Evolutionary conservation across 176 grass and related monocot species (phyloP).

Genomic region (Phoenix roebelenii): DNA sequence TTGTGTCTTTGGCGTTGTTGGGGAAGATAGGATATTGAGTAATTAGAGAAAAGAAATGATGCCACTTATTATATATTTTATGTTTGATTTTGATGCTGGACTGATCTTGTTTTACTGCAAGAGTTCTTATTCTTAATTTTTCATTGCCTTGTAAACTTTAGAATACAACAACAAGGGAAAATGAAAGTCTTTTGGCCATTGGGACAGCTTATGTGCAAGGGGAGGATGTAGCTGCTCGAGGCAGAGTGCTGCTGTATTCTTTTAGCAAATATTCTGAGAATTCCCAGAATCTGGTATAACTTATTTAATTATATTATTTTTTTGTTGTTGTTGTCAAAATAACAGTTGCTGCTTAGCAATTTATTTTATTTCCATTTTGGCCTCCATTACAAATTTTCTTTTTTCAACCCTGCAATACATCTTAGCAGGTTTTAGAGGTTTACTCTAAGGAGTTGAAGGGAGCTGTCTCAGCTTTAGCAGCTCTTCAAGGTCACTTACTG

Average conservation of each 20-base stretch:
- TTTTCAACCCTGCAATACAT: no score
- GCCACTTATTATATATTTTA: no score
- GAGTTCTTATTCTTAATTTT: constrained; percentile 10
- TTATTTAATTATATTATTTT: no score
- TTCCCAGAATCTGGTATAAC: constrained; percentile 71
- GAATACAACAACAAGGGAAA: constrained; percentile 84
- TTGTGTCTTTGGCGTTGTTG: no score
- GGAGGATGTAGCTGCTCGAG: constrained; percentile 86
- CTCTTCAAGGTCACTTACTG: constrained; percentile 92
- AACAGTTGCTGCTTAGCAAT: no score
- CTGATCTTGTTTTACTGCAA: no score
- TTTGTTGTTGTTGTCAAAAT: no score
- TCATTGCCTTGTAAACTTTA: constrained; percentile 23
- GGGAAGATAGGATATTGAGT: no score
- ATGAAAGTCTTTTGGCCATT: constrained; percentile 75
- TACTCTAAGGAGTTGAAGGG: constrained; percentile 95
- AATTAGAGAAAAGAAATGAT: no score
- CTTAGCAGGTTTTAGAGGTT: constrained; percentile 54
- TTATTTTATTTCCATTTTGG: no score
- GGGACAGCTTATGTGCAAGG: constrained; percentile 96
- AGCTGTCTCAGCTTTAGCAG: constrained; percentile 83
- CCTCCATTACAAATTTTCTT: no score
- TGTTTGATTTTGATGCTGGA: no score
- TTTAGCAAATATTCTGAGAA: constrained; percentile 57
- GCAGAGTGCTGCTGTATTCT: constrained; percentile 71